A percentile compares a stretch with the other conserved stretches of the same genome.
Conservation (phyloP, 805 yeast species). For the Yamadazyma paraphyllophila region DNA sequence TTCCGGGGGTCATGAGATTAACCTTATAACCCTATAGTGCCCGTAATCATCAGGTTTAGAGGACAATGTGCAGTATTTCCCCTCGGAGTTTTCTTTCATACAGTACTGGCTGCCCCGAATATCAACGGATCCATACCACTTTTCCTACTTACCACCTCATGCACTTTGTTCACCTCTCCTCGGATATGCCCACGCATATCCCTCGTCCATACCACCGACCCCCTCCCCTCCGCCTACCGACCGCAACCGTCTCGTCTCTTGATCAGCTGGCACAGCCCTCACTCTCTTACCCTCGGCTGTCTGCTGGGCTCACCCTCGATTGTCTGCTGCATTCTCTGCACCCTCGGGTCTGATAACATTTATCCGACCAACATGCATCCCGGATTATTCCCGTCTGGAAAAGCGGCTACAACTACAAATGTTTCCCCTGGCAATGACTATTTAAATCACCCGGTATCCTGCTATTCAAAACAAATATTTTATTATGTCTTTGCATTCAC, state of each 20-base stretch:
- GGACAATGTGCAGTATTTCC: not conserved
- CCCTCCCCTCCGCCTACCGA: too few relatives aligned
- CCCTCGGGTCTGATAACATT: not conserved
- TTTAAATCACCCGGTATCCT: not conserved
- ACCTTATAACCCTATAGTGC: too few relatives aligned
- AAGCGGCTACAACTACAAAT: slow-evolving; percentile 3
- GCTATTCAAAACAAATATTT: not conserved
- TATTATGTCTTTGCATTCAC: slow-evolving; percentile 2
- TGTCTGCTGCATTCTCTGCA: not conserved
- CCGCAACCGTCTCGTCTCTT: too few relatives aligned
- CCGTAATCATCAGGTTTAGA: too few relatives aligned
- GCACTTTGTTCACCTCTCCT: too few relatives aligned
- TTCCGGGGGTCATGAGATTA: too few relatives aligned
- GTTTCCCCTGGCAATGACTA: not conserved
- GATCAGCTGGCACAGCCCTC: too few relatives aligned
- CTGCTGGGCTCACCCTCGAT: not conserved
- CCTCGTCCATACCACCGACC: too few relatives aligned
- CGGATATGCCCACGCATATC: not conserved
- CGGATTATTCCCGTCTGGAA: slow-evolving; percentile 1
- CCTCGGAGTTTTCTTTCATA: not conserved
- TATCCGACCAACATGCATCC: not conserved
- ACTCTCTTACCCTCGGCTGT: too few relatives aligned
- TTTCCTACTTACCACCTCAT: not conserved
- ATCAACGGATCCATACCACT: not conserved
- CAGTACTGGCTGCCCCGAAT: not conserved